Conservation (phyloP, 1,139 yeast species). For the Suhomyces maxii region DNA sequence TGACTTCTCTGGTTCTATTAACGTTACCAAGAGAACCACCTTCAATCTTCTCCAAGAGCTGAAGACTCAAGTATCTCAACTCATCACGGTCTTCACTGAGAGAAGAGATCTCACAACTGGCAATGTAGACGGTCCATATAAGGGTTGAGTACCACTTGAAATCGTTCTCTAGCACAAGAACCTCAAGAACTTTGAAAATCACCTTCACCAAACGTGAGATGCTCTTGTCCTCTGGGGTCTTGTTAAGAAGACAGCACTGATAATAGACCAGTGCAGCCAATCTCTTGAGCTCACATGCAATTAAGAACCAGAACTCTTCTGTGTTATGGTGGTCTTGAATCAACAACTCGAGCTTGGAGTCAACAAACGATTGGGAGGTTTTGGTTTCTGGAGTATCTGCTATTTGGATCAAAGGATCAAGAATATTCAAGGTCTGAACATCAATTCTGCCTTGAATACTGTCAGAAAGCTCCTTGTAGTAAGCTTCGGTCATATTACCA, state of each 20-base stretch:
- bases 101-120: slow-evolving; percentile 26
- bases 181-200: slow-evolving; percentile 22
- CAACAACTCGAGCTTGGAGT: slow-evolving; percentile 12
- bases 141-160: slow-evolving; percentile 28
- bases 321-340: slow-evolving; percentile 12
- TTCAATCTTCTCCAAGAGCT: slow-evolving; percentile 26
- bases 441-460: slow-evolving; percentile 11
- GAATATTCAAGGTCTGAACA: slow-evolving; percentile 12
- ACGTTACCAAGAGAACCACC: slow-evolving; percentile 29
- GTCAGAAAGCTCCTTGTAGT: slow-evolving; percentile 14
- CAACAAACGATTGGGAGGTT: slow-evolving; percentile 6
- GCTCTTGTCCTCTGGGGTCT: slow-evolving; percentile 17
- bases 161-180: slow-evolving; percentile 26
- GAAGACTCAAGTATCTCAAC: slow-evolving; percentile 26
- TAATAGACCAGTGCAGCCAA: slow-evolving; percentile 25
- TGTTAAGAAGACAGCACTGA: slow-evolving; percentile 26
- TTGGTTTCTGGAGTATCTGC: slow-evolving; percentile 5
- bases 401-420: slow-evolving; percentile 13
- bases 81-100: slow-evolving; percentile 24
- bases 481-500: slow-evolving; percentile 16
- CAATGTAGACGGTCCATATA: slow-evolving; percentile 29
- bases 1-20: slow-evolving; percentile 21
- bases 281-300: slow-evolving; percentile 31
- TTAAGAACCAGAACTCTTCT: slow-evolving; percentile 28
- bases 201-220: slow-evolving; percentile 18